Base-by-base conservation (phyloP, 1,139 yeast genomes). In the Pichiaceae sp. region DNA sequence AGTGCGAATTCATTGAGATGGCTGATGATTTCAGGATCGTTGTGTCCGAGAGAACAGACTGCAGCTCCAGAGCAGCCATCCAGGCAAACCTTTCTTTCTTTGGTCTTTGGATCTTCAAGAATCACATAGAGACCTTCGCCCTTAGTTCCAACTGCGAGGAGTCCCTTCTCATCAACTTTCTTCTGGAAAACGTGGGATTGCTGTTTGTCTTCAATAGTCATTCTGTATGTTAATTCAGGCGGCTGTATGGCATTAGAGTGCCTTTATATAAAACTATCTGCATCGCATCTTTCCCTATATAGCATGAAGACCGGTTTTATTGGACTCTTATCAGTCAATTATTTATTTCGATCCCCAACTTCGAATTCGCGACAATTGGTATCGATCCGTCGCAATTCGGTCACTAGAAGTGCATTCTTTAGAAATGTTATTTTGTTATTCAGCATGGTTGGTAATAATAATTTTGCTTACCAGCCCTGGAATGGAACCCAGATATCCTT, bases 401-500 rank as follows among this genome's bases (percentile, higher is more conserved):
- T n/a, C n/a, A n/a, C n/a, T n/a, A n/a, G n/a, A n/a, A n/a, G n/a
- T n/a, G n/a, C n/a, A n/a, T n/a, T n/a, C n/a, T n/a, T n/a, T n/a
- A n/a, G n/a, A n/a, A n/a, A n/a, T n/a, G n/a, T n/a, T n/a, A n/a
- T n/a, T n/a, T n/a, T n/a, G n/a, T n/a, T n/a, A n/a, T n/a, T n/a
- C n/a, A n/a, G n/a, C n/a, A n/a, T n/a, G n/a, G n/a, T n/a, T n/a
- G n/a, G n/a, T n/a, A n/a, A n/a, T n/a, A n/a, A n/a, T 42, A n/a
- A n/a, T n/a, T n/a, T n/a, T n/a, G n/a, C n/a, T n/a, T 37, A 56
- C 57, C 59, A 57, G 5, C 82, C 83, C 53, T 78, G 70, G 57
- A 72, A 73, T 15, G 93, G 85, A 29, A 74, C 65, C 87, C 91
- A 81, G 12, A 82, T 63, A 51, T 83, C 93, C 1, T 62, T 67